Base-by-base conservation (phyloP, 805 yeast genomes). In the Vanderwaltozyma tropicalis region DNA sequence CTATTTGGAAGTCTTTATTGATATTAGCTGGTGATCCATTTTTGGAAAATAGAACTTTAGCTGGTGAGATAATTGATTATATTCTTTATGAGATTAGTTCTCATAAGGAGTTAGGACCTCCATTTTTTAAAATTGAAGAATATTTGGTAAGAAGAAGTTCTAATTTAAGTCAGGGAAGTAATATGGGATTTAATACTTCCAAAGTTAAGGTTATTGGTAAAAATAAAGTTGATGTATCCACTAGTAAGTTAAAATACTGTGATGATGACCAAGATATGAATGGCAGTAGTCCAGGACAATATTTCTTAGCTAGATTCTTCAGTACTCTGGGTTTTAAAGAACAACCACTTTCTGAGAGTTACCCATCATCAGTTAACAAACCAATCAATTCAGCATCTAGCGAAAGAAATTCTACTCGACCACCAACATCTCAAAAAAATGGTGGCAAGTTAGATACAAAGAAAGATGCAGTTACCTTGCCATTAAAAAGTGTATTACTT, bases 21-120 rank as follows among this genome's bases (percentile, higher is more conserved):
- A 76, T 85, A 20, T 60, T 86, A 21, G 74, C 94, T 1, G 87
- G 81, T 45, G 98, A 92, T 58, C 95, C 97, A 0, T 92, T 81
- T 57, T 62, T 72, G 26, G 95, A 86, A 57, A 87, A 88, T 6
- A 76, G 74, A 41, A 72, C 72, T 34, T 67, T 75, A 42, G 89
- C 96, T 0, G 79, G 78, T 39, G 75, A 72, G 21, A 71, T 86
- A 12, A 78, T 86, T 15, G 96, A 87, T 55, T 76, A 70, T 43
- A 76, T 87, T 17, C 64, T 83, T 57, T 52, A 73, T 34, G 72
- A 74, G 41, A 61, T 89, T 37, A 61, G 58, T 33, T 55, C 55
- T 5, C 60, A 59, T 41, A 71, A 76, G 43, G 77, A 78, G 34
- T 71, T 89, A 25, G 75, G 78, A 0, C 78, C 72, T 2, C 67